A percentile compares a stretch with the other conserved stretches of the same genome.
These are phyloP conservation scores for Aureobasidium zeae DNA, from an alignment of 2,329 filamentous ascomycete species.

Conservation along the genomic window DNA sequence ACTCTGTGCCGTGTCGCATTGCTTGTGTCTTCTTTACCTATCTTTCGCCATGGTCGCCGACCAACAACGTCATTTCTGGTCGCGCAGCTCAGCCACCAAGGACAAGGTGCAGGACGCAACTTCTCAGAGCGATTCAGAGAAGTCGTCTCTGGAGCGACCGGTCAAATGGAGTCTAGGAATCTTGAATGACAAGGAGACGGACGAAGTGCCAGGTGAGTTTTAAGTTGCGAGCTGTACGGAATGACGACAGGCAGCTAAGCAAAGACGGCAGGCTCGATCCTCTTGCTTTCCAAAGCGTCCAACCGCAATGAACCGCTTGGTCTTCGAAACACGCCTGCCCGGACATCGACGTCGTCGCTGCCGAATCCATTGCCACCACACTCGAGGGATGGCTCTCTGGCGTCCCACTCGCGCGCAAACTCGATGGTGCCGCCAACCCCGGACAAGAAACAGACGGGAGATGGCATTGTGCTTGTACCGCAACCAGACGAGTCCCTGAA, in stretches of 20 bases:
- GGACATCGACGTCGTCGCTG: constrained; percentile 24
- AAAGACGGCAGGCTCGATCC: constrained; percentile 50
- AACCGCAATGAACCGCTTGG: constrained; percentile 55
- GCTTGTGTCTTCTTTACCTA: too few relatives aligned
- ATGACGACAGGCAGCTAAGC: too few relatives aligned
- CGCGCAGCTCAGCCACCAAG: too few relatives aligned
- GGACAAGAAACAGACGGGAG: constrained; percentile 64
- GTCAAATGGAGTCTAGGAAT: constrained; percentile 61
- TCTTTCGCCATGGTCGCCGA: constrained; percentile 9
- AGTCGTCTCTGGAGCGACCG: constrained; percentile 9
- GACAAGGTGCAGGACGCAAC: constrained; percentile 48
- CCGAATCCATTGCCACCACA: constrained; percentile 21
- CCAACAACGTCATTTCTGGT: not conserved
- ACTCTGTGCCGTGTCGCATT: too few relatives aligned
- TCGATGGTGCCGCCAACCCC: constrained; percentile 14
- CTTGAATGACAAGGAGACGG: constrained; percentile 67
- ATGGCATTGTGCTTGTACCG: constrained; percentile 83
- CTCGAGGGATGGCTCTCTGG: constrained; percentile 6
- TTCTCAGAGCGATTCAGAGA: constrained; percentile 16
- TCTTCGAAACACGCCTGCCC: constrained; percentile 52
- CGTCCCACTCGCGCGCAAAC: constrained; percentile 15
- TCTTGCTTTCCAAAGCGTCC: constrained; percentile 47
- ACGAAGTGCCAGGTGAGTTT: constrained; percentile 74
- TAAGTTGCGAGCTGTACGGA: too few relatives aligned
- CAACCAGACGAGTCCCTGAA: constrained; percentile 87